Conservation (phyloP, 495 filamentous ascomycete species). For the Penicillium turbatum region DNA sequence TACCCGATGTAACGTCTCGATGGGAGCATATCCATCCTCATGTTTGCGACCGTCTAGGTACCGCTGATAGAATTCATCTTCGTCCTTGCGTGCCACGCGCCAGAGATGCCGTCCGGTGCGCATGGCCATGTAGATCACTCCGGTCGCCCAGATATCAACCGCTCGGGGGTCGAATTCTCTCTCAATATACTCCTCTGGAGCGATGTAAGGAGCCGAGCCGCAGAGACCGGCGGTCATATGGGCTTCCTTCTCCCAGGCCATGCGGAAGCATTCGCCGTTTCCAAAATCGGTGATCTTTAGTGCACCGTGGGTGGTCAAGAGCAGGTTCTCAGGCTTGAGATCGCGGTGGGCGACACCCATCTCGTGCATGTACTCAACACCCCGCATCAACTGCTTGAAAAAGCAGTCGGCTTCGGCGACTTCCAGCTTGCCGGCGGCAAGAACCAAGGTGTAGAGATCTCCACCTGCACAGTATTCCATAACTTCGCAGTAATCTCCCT, state of each 20-base stretch:
- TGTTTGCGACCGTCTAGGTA: constrained; percentile 90
- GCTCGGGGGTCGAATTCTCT: constrained; percentile 94
- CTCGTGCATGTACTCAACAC: constrained; percentile 98
- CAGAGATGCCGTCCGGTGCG: constrained; percentile 92
- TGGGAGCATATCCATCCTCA: constrained; percentile 92
- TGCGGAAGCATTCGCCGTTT: constrained; percentile 98
- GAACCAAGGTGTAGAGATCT: constrained; percentile 91
- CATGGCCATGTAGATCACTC: constrained; percentile 99
- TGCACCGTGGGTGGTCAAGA: constrained; percentile 88
- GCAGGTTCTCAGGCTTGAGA: constrained; percentile 93
- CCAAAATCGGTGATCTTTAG: constrained; percentile 99
- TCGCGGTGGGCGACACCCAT: constrained; percentile 99
- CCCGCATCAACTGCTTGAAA: constrained; percentile 99
- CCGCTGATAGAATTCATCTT: constrained; percentile 93
- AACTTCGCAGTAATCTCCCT: constrained; percentile 98
- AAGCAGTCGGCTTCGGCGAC: constrained; percentile 94
- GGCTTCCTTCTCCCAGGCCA: constrained; percentile 98
- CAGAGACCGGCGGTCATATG: constrained; percentile 98
- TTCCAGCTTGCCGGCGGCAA: constrained; percentile 89
- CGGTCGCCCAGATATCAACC: constrained; percentile 96
- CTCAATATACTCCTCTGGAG: constrained; percentile 92
- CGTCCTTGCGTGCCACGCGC: constrained; percentile 91
- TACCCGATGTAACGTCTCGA: constrained; percentile 93
- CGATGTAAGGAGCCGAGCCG: constrained; percentile 95
- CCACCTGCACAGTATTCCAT: constrained; percentile 99